A percentile compares a stretch with the other conserved stretches of the same genome.
Evolutionary conservation across 2,329 filamentous ascomycete species (phyloP).

Genomic region (Parastagonospora nodorum): DNA sequence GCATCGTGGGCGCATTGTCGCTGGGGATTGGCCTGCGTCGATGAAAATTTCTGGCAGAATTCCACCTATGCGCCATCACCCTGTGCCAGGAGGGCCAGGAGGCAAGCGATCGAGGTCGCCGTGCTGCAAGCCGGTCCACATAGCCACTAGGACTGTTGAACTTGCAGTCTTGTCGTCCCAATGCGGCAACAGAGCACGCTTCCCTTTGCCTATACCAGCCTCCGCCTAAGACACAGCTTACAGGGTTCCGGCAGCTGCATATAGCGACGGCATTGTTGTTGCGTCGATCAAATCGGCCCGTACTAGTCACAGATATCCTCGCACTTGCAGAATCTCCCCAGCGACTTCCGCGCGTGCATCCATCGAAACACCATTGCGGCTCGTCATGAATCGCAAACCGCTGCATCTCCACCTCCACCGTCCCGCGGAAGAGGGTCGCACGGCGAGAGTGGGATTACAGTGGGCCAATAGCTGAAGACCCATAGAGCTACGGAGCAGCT

Average conservation of each 20-base stretch:
- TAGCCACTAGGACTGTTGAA: neutral
- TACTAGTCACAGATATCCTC: neutral
- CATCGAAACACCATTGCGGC: neutral
- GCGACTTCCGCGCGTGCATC: neutral
- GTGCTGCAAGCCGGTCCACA: neutral
- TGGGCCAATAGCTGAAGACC: neutral
- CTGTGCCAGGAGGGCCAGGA: neutral
- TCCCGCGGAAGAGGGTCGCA: neutral
- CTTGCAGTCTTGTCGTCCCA: constrained; percentile 1
- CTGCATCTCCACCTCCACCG: neutral
- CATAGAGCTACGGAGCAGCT: neutral
- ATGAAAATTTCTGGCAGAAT: neutral
- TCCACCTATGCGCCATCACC: neutral
- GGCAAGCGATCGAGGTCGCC: neutral
- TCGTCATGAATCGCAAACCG: too few relatives aligned
- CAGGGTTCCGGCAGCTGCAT: too few relatives aligned
- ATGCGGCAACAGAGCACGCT: constrained; percentile 2
- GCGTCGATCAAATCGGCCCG: too few relatives aligned
- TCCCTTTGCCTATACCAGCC: neutral
- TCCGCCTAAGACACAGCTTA: too few relatives aligned
- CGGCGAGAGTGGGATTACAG: neutral
- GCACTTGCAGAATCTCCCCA: neutral
- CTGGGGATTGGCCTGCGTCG: neutral
- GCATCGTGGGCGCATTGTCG: neutral
- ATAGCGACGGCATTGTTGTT: too few relatives aligned